A percentile compares a stretch with the other conserved stretches of the same genome.
These are phyloP conservation scores for Phragmites australis DNA, from an alignment of 176 grass and related monocot genomes.

Conservation along the genomic window DNA sequence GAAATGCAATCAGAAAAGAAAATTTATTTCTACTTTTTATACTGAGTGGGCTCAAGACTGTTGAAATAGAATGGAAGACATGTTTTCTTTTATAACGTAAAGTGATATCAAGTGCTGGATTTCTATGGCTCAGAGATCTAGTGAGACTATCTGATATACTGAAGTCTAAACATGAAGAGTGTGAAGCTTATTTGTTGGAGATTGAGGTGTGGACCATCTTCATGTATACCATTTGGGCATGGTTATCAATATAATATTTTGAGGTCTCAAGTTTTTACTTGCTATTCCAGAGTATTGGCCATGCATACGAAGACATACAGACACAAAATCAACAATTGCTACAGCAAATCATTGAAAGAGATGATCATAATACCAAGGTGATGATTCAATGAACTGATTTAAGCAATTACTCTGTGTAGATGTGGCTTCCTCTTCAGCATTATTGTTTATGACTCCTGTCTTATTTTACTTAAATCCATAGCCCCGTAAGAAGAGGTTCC, in stretches of 20 bases:
- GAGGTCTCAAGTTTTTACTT: constrained; percentile 30
- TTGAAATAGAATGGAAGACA: constrained; percentile 1
- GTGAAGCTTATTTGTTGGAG: constrained; percentile 68
- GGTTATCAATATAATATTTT: neutral
- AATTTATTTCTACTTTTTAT: constrained; percentile 6
- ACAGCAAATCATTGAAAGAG: constrained; percentile 94
- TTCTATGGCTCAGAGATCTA: constrained; percentile 54
- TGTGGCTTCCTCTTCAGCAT: neutral
- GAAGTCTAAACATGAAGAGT: constrained; percentile 90
- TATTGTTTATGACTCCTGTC: constrained; percentile 8
- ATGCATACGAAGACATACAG: constrained; percentile 88
- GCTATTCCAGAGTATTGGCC: constrained; percentile 74
- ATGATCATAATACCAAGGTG: constrained; percentile 96
- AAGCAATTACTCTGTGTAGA: constrained; percentile 7
- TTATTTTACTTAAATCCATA: neutral
- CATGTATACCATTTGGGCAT: constrained; percentile 15
- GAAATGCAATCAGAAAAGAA: constrained; percentile 13
- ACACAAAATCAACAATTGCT: constrained; percentile 91
- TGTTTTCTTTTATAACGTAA: constrained; percentile 27
- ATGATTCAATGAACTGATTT: constrained; percentile 22
- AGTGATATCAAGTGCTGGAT: constrained; percentile 24
- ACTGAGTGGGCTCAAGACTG: constrained; percentile 9
- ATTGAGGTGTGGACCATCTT: constrained; percentile 68
- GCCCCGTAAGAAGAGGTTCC: neutral
- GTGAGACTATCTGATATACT: constrained; percentile 61